These are phyloP conservation scores for Blastomyces emzantsi DNA, from an alignment of 2,329 filamentous ascomycete species.

Conservation along the genomic window DNA sequence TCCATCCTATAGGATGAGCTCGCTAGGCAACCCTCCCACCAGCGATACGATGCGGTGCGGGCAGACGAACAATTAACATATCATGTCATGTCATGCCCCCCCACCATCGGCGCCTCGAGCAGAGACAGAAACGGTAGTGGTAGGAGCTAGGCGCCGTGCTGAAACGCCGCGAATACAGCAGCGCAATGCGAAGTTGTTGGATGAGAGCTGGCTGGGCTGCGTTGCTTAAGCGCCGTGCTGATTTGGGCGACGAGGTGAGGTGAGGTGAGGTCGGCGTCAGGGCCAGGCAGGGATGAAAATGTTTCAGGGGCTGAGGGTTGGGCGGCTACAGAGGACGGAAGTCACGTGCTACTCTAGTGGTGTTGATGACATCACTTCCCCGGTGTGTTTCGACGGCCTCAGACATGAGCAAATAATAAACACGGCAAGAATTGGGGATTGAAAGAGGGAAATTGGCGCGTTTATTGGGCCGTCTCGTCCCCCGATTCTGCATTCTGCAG, in stretches of 20 bases:
- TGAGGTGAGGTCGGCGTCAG: not conserved
- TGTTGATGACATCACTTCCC: not conserved
- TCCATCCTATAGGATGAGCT: not conserved
- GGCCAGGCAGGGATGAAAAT: too few species aligned
- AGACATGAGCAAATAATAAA: too few species aligned
- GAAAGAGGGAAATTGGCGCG: too few species aligned
- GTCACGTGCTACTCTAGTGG: not conserved
- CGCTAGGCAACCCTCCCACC: not conserved
- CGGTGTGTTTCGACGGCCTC: too few species aligned
- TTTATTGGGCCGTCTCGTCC: not conserved
- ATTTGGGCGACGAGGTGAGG: too few species aligned
- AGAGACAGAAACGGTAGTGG: too few species aligned
- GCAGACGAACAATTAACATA: too few species aligned
- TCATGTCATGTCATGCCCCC: too few species aligned
- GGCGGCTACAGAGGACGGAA: not conserved
- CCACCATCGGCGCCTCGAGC: not conserved
- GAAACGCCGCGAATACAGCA: constrained; percentile 12
- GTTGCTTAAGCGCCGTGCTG: not conserved
- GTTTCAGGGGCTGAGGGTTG: not conserved
- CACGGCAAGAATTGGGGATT: not conserved
- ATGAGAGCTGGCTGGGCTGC: constrained; percentile 19
- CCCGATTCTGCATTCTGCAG: not conserved
- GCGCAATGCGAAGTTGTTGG: constrained; percentile 20
- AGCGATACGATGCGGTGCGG: too few species aligned
- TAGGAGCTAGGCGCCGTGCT: constrained; percentile 18